Base-by-base conservation (phyloP, 768 basidiomycete genomes). In the Ramaria rubella region DNA sequence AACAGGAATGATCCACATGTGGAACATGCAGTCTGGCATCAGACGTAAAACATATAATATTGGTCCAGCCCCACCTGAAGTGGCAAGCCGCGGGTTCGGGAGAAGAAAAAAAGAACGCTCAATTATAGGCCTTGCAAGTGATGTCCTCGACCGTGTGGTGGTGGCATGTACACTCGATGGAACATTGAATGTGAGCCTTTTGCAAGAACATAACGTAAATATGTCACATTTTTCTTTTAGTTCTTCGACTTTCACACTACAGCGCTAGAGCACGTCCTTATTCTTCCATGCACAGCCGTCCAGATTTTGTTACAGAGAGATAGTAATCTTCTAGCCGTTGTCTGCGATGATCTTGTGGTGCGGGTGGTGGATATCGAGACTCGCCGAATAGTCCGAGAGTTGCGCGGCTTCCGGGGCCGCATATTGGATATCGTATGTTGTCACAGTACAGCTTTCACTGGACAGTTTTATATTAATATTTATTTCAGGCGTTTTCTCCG, bases 21-120 rank as follows among this genome's bases (percentile, higher is more conserved):
- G 92, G 88, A 99, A 97, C 67, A 83, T 99, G 84, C 95, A 99
- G 69, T 93, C 90, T 3, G 96, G 96, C 1, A 79, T 94, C 57
- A 80, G 81, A 62, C 78, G 95, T 44, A 90, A 87, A 70, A 76
- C 79, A 1, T 97, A 90, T 67, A 73, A 77, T 59, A 65, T 95
- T 23, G 87, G 86, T 0, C 69, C 78, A 21, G 81, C 78, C 64
- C 86, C 87, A 23, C 69, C 77, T 21, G 81, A 81, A 59, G 77
- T 77, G 7, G 62, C 71, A 6, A 64, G 63, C 51, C 73, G 79
- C 23, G 50, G 55, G 7, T 70, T 77, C 52, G 72, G 73, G 63
- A 33, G 63, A 42, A 67, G 72, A 58, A 65, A 71, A 49, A 77
- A 77, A 67, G 64, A 76, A 61, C 75, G 87, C 48, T 73, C 79